These are phyloP conservation scores for Dictyophora rubrovolvata DNA, from an alignment of 768 basidiomycete genomes.

Conservation along the genomic window DNA sequence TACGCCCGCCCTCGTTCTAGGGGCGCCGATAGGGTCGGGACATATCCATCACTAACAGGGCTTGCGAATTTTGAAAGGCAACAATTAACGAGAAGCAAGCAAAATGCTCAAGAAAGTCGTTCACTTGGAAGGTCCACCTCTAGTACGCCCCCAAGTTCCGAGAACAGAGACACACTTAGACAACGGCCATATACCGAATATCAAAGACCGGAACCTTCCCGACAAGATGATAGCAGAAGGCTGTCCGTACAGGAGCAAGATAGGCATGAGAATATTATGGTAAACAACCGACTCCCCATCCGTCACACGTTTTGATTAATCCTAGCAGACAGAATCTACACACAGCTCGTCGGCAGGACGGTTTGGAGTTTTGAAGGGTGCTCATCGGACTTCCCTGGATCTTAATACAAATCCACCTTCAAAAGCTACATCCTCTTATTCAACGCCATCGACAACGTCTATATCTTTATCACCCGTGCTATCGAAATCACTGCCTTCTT, in stretches of 20 bases:
- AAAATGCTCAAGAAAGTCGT: background rate
- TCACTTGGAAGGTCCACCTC: background rate
- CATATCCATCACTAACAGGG: background rate
- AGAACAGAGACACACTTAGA: background rate
- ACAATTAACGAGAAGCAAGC: background rate
- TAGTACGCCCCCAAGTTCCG: background rate
- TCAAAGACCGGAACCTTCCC: background rate
- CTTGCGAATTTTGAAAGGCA: background rate
- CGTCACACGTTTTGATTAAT: too few species aligned
- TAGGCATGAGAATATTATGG: too few species aligned
- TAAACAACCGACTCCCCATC: background rate
- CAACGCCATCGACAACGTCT: background rate
- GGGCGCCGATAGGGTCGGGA: background rate
- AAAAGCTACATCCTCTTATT: background rate
- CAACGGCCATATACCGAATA: background rate
- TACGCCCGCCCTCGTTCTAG: background rate
- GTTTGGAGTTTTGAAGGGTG: background rate
- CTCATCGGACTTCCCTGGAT: background rate
- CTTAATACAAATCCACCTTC: background rate
- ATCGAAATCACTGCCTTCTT: background rate
- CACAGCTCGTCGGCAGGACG: background rate
- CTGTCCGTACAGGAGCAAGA: background rate
- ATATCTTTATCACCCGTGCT: background rate
- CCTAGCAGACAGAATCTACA: background rate
- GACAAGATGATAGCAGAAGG: background rate